Evolutionary conservation across 169 alveolate species (phyloP), one percentile per base, ranked within the genome.

Genomic region (Eimeria mitis): DNA sequence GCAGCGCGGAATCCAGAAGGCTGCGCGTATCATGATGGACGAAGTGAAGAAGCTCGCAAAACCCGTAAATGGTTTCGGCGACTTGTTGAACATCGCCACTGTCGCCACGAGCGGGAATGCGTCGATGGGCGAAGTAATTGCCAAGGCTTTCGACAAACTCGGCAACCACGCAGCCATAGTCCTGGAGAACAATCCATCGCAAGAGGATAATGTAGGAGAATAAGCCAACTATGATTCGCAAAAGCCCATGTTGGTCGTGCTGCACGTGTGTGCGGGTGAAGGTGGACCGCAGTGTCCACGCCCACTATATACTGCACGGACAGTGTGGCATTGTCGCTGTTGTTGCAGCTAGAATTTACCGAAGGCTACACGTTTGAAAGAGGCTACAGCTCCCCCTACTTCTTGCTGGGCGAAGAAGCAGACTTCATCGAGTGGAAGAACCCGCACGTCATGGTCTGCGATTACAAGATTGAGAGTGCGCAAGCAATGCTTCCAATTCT

Each of bases 351-450:
- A 59, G 99, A 98, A 65, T 98, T 97, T 95, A 97, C 99, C 5
- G 99, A 98, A 89, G 99, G 99, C 0, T 97, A 98, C 81, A 98
- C 98, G 47, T 98, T 98, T 89, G 99, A 98, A 89, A 90, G 98
- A 9, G 99, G 99, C 40, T 98, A 89, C 76, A 97, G 98, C 85
- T 97, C 97, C 13, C 99, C 99, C 34, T 98, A 98, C 97, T 98
- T 98, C 97, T 84, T 97, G 31, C 95, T 96, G 37, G 98, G 98
- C 71, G 98, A 98, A 79, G 98, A 98, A 83, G 97, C 97, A 91
- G 99, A 98, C 83, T 89, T 97, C 81, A 97, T 98, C 47, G 99
- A 98, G 95, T 98, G 98, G 97, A 95, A 89, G 49, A 97, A 96
- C 42, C 98, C 98, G 23, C 97, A 96, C 49, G 97, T 98, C 28